These are phyloP conservation scores for Alternaria atra DNA, from an alignment of 2,329 filamentous ascomycete species.

Conservation along the genomic window DNA sequence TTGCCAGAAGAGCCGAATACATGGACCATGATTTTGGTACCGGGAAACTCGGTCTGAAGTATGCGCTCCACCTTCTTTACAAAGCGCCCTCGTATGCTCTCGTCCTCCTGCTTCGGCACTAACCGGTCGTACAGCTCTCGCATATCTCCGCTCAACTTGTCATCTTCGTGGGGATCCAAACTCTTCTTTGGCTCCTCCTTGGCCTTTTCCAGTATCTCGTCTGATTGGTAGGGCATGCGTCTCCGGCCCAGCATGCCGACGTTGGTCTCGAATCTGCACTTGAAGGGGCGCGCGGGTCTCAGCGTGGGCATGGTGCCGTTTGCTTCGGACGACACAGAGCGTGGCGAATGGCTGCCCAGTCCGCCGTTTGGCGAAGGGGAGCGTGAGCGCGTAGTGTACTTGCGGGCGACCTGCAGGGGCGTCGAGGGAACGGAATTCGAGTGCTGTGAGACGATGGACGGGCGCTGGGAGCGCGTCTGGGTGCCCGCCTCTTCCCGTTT, in stretches of 20 bases:
- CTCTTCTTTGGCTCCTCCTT: slow-evolving; percentile 70
- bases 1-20: slow-evolving; percentile 99
- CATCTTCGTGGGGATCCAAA: slow-evolving; percentile 51
- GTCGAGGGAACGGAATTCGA: slow-evolving; percentile 94
- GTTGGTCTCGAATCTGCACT: slow-evolving; percentile 88
- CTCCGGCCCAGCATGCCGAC: slow-evolving; percentile 77
- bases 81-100: slow-evolving; percentile 76
- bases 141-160: slow-evolving; percentile 80
- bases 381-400: slow-evolving; percentile 79
- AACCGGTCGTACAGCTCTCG: slow-evolving; percentile 83
- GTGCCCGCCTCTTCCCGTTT: slow-evolving; percentile 38
- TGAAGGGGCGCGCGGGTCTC: slow-evolving; percentile 66
- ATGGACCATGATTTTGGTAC: slow-evolving; percentile 86
- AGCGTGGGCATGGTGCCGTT: slow-evolving; percentile 76
- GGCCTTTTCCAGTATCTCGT: slow-evolving; percentile 79
- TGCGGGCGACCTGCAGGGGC: slow-evolving; percentile 85
- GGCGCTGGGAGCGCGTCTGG: slow-evolving; percentile 50
- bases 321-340: slow-evolving; percentile 89
- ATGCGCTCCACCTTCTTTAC: slow-evolving; percentile 88
- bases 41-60: slow-evolving; percentile 91
- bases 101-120: slow-evolving; percentile 81
- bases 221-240: slow-evolving; percentile 90
- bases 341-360: slow-evolving; percentile 81
- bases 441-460: slow-evolving; percentile 67
- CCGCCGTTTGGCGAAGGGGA: slow-evolving; percentile 80